phyloP scores from a whole-genome alignment of 257 asterid species.

The Fraxinus pennsylvanica region DNA sequence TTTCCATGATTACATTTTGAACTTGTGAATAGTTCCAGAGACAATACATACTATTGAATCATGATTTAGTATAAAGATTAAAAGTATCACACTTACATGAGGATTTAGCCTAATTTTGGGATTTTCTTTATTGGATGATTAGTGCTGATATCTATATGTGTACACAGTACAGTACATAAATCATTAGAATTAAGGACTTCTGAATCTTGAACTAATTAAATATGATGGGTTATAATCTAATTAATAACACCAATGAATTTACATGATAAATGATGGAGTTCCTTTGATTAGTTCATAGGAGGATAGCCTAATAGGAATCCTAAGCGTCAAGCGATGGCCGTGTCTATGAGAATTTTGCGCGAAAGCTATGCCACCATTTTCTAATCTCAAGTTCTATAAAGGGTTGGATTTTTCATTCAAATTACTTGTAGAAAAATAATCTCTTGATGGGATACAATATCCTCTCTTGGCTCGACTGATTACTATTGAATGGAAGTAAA shows the following conservation, averaged over 20 bases:
- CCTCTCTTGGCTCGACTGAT: constrained; percentile 55
- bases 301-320: background rate
- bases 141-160: constrained; percentile 43
- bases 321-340: constrained; percentile 3
- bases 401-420: constrained; percentile 44
- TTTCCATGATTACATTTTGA: too few relatives aligned
- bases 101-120: constrained; percentile 19
- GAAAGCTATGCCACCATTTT: constrained; percentile 59
- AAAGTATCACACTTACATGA: background rate
- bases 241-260: background rate
- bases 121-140: constrained; percentile 43
- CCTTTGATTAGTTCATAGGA: constrained; percentile 21
- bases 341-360: constrained; percentile 26
- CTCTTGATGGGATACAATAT: constrained; percentile 45
- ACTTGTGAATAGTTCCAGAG: too few relatives aligned
- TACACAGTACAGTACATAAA: background rate
- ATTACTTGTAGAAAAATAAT: constrained; percentile 34
- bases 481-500: constrained; percentile 40
- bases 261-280: constrained; percentile 5
- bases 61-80: too few relatives aligned
- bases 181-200: background rate
- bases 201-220: background rate
- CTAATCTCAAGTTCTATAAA: constrained; percentile 51
- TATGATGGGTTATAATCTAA: background rate
- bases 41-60: too few relatives aligned